Evolutionary conservation across 257 asterid genomes (phyloP).

Genomic region (Scutellaria baicalensis): DNA sequence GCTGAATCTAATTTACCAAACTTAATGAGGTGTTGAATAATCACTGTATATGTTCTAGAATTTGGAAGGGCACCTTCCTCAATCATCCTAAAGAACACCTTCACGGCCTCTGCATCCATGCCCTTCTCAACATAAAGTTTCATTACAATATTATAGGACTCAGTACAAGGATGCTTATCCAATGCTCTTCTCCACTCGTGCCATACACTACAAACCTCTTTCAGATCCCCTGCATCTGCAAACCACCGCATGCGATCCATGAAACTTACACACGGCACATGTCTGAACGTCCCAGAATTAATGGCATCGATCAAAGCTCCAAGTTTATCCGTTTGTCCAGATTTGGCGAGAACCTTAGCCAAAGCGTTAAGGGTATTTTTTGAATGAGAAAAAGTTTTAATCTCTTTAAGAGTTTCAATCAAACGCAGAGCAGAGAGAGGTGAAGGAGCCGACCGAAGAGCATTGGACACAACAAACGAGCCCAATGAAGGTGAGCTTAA

Average conservation of each 20-base stretch:
- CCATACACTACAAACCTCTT: conserved; percentile 60
- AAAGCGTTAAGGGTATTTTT: conserved; percentile 65
- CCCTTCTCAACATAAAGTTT: conserved; percentile 59
- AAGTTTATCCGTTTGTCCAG: conserved; percentile 57
- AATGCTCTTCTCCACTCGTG: conserved; percentile 62
- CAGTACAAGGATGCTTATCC: conserved; percentile 61
- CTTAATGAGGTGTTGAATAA: conserved; percentile 69
- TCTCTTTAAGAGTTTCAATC: conserved; percentile 48
- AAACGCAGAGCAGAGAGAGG: conserved; percentile 59
- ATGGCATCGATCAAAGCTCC: conserved; percentile 58
- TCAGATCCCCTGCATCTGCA: conserved; percentile 62
- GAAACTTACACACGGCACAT: conserved; percentile 58
- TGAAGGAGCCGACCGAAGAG: conserved; percentile 76
- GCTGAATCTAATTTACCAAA: conserved; percentile 54
- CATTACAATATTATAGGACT: conserved; percentile 80
- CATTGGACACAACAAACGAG: conserved; percentile 78
- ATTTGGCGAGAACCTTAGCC: conserved; percentile 74
- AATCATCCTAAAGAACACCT: conserved; percentile 45
- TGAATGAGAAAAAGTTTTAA: conserved; percentile 63
- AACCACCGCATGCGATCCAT: conserved; percentile 87
- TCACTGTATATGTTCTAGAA: conserved; percentile 67
- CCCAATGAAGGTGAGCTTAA: conserved; percentile 55
- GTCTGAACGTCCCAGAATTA: conserved; percentile 54
- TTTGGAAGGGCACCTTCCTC: conserved; percentile 92
- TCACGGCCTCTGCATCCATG: conserved; percentile 56